A percentile compares a stretch with the other conserved stretches of the same genome.
These are phyloP conservation scores for Cornus suecica DNA, from an alignment of 148 eudicot species.

Conservation along the genomic window DNA sequence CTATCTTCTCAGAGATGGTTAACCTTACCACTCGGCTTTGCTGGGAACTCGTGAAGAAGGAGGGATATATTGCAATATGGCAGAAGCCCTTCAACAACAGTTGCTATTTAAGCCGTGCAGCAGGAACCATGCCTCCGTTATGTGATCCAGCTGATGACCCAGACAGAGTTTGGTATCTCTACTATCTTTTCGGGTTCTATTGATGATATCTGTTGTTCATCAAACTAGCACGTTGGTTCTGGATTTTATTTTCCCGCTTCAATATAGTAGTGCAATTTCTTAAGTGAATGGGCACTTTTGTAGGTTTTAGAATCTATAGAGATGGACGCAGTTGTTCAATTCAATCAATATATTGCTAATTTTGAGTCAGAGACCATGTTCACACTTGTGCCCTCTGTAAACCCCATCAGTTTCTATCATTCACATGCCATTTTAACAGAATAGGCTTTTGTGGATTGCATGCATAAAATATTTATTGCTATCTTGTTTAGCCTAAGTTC, in stretches of 20 bases:
- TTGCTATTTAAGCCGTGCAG: conserved; percentile 74
- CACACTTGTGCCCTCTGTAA: neutral
- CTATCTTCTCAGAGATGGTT: conserved; percentile 63
- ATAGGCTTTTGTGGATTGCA: neutral
- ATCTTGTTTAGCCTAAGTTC: neutral
- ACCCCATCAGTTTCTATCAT: neutral
- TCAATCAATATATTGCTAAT: neutral
- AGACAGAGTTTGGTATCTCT: conserved; percentile 76
- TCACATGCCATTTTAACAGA: neutral
- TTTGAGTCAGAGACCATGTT: neutral
- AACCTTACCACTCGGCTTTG: conserved; percentile 85
- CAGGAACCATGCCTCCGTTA: conserved; percentile 66
- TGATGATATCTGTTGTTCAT: neutral
- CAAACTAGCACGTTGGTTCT: neutral
- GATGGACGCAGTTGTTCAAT: neutral
- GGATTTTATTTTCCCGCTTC: neutral
- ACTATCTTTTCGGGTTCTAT: neutral
- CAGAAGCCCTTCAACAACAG: conserved; percentile 87
- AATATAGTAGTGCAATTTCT: neutral
- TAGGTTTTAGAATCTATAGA: neutral
- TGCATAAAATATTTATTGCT: neutral
- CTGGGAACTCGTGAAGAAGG: conserved; percentile 92
- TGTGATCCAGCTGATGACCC: conserved; percentile 84
- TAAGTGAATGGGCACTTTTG: neutral
- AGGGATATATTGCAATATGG: conserved; percentile 97